Percentiles rank a stretch among this genome's conserved stretches.
Evolutionary conservation across 495 filamentous ascomycete genomes (phyloP).

Genomic region (Podospora comata): DNA sequence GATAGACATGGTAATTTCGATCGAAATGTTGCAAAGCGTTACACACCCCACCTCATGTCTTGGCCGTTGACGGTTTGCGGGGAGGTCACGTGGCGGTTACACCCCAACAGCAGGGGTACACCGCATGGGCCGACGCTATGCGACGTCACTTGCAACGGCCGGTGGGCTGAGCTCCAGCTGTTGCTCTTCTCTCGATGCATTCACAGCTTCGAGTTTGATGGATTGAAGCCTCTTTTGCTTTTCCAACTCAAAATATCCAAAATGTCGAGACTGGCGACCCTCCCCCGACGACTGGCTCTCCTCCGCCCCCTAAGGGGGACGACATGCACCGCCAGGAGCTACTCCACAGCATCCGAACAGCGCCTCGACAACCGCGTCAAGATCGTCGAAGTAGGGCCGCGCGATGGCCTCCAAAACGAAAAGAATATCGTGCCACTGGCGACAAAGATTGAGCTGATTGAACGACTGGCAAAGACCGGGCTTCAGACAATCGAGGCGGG

Average conservation of each 20-base stretch:
- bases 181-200: background rate
- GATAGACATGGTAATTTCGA: background rate
- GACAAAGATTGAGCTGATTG: constrained; percentile 83
- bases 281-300: background rate
- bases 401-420: constrained; percentile 96
- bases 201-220: background rate
- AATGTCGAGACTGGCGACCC: background rate
- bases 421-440: constrained; percentile 73
- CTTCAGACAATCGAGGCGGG: constrained; percentile 88
- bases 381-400: constrained; percentile 89
- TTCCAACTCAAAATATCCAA: background rate
- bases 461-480: constrained; percentile 77
- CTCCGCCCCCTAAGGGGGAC: background rate
- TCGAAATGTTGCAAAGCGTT: background rate
- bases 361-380: constrained; percentile 45
- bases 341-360: constrained; percentile 27
- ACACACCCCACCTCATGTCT: background rate
- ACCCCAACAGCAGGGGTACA: background rate
- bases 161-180: background rate
- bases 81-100: background rate
- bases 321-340: background rate
- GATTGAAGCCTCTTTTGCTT: background rate
- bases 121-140: constrained; percentile 26
- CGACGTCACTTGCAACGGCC: constrained; percentile 22
- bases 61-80: background rate